Percentiles rank a stretch among this genome's conserved stretches.
Conservation (phyloP, 345 rosid species). For the Alliaria petiolata region DNA sequence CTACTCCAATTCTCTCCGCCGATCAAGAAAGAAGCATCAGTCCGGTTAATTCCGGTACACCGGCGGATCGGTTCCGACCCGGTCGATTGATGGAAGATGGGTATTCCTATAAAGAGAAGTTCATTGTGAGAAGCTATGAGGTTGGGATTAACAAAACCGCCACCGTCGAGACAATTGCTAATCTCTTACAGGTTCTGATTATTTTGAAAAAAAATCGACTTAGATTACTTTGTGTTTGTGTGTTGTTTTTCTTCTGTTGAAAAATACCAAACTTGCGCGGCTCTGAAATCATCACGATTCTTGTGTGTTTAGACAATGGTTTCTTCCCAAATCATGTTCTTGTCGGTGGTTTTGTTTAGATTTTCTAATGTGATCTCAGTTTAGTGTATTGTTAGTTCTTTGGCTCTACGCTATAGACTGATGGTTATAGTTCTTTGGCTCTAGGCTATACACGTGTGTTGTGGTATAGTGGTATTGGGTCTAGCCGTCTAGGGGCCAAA, state of each 20-base stretch:
- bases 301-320: background rate
- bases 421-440: too few relatives aligned
- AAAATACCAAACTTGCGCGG: background rate
- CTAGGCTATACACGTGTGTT: too few relatives aligned
- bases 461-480: background rate
- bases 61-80: slow-evolving; percentile 56
- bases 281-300: background rate
- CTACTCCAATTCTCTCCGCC: slow-evolving; percentile 31
- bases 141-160: slow-evolving; percentile 97
- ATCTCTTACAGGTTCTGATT: slow-evolving; percentile 72
- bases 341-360: background rate
- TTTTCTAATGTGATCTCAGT: background rate
- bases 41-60: slow-evolving; percentile 29
- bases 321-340: background rate
- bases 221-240: background rate
- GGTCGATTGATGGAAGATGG: slow-evolving; percentile 77
- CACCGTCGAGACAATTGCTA: slow-evolving; percentile 89
- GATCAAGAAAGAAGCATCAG: slow-evolving; percentile 19
- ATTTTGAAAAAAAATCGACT: background rate
- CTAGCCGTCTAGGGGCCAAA: too few relatives aligned
- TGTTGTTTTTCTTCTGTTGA: too few relatives aligned
- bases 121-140: slow-evolving; percentile 82
- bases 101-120: slow-evolving; percentile 80
- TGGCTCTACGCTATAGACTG: background rate
- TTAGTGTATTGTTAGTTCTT: background rate